phyloP scores from a whole-genome alignment of 768 basidiomycete species.

The Tricholoma saponaceum region DNA sequence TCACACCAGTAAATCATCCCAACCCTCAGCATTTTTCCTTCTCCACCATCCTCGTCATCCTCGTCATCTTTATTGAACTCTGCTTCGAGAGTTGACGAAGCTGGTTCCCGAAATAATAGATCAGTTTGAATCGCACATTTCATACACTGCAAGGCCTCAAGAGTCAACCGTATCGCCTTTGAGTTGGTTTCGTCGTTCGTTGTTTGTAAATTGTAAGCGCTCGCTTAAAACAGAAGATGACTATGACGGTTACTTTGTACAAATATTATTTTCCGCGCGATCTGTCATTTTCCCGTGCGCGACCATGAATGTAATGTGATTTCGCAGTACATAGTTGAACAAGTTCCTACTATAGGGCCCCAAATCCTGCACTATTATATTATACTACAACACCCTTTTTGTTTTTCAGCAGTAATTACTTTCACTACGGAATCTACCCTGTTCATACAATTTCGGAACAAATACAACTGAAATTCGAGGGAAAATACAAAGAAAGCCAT shows the following conservation, averaged over 20 bases:
- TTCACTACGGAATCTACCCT: no score
- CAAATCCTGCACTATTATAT: no score
- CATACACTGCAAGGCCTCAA: constrained; percentile 26
- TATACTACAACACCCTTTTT: no score
- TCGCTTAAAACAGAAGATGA: constrained; percentile 35
- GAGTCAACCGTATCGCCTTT: constrained; percentile 33
- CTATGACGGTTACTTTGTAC: constrained; percentile 37
- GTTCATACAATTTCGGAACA: no score
- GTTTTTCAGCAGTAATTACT: no score
- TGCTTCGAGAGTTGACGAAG: not conserved
- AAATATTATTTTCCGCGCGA: no score
- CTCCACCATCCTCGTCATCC: not conserved
- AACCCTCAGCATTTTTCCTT: not conserved
- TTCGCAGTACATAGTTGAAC: no score
- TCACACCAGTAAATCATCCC: not conserved
- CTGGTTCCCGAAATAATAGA: constrained; percentile 21
- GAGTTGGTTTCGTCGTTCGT: constrained; percentile 10
- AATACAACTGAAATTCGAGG: no score
- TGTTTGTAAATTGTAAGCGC: constrained; percentile 16
- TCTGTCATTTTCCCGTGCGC: no score
- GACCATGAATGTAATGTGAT: no score
- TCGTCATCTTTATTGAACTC: not conserved
- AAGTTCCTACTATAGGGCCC: no score
- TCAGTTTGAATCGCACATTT: constrained; percentile 21
- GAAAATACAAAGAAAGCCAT: no score